Evolutionary conservation across 2,329 filamentous ascomycete species (phyloP).

Genomic region (Corynespora cassiicola): DNA sequence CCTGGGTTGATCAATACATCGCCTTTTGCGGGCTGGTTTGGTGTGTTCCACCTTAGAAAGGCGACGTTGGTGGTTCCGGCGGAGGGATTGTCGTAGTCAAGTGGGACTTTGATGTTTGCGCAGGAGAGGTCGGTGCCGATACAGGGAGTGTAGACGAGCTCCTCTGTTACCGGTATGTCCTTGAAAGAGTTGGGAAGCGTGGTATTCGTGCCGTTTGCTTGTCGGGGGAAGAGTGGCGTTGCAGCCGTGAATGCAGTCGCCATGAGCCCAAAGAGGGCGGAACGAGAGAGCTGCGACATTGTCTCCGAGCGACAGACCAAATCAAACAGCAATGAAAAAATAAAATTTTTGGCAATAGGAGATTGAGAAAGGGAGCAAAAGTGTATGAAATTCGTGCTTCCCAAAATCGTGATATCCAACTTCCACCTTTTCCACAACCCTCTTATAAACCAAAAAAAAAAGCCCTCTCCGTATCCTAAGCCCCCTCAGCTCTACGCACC

Average conservation of each 20-base stretch:
- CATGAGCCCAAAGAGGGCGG: not conserved
- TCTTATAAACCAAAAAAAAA: no score
- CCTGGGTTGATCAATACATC: constrained; percentile 50
- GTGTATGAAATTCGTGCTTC: no score
- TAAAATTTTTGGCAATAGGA: no score
- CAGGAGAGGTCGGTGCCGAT: constrained; percentile 56
- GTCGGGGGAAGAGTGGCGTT: not conserved
- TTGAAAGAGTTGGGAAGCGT: constrained; percentile 6
- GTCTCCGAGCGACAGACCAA: no score
- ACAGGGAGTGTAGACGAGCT: constrained; percentile 36
- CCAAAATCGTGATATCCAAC: no score
- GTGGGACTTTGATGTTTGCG: constrained; percentile 56
- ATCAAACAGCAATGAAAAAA: no score
- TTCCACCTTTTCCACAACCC: no score
- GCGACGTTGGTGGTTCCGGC: constrained; percentile 48
- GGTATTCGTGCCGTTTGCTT: not conserved
- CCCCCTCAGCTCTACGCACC: no score
- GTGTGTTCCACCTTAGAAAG: constrained; percentile 32
- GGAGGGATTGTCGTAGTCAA: constrained; percentile 39
- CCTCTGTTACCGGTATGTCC: constrained; percentile 6
- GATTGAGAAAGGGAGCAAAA: no score
- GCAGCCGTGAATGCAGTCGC: not conserved
- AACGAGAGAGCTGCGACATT: no score
- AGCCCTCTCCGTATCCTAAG: no score
- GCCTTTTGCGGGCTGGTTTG: constrained; percentile 50